phyloP scores from a whole-genome alignment of 345 rosid species.

The Viola odorata region DNA sequence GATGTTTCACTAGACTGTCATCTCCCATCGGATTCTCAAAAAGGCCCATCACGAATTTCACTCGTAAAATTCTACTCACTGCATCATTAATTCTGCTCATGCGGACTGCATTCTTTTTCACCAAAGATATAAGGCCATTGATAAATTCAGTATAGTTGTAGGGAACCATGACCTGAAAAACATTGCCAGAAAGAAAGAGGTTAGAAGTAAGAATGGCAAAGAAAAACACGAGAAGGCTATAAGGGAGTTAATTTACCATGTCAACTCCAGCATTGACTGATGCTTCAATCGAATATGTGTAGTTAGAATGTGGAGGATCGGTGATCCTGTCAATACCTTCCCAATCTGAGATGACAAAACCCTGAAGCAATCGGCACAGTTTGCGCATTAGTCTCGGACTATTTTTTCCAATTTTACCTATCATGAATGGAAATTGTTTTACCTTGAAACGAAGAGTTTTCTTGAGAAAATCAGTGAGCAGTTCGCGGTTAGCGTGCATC shows the following conservation, averaged over 20 bases:
- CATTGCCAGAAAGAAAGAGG: too few relatives aligned
- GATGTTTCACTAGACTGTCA: conserved; percentile 32
- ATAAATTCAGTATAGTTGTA: conserved; percentile 47
- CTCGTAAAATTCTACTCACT: conserved; percentile 62
- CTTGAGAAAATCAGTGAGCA: conserved; percentile 57
- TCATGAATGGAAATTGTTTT: conserved; percentile 5
- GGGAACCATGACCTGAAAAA: conserved; percentile 61
- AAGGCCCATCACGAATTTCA: conserved; percentile 66
- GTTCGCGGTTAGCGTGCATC: conserved; percentile 58
- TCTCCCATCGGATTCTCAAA: conserved; percentile 65
- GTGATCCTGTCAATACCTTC: conserved; percentile 25
- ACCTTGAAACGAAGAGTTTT: conserved; percentile 58
- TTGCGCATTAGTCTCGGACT: neutral
- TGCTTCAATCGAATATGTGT: conserved; percentile 10
- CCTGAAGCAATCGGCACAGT: neutral
- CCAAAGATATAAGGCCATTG: conserved; percentile 33
- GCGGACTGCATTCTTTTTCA: conserved; percentile 36
- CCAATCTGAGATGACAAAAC: conserved; percentile 23
- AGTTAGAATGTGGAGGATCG: conserved; percentile 10
- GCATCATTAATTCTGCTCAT: conserved; percentile 74
- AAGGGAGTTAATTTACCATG: conserved; percentile 7
- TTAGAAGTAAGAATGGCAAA: too few relatives aligned
- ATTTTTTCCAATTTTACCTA: neutral
- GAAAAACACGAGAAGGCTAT: too few relatives aligned
- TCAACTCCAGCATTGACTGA: conserved; percentile 18